Evolutionary conservation across 208 protist species (phyloP).

Genomic region (Trypanosoma boissoni): DNA sequence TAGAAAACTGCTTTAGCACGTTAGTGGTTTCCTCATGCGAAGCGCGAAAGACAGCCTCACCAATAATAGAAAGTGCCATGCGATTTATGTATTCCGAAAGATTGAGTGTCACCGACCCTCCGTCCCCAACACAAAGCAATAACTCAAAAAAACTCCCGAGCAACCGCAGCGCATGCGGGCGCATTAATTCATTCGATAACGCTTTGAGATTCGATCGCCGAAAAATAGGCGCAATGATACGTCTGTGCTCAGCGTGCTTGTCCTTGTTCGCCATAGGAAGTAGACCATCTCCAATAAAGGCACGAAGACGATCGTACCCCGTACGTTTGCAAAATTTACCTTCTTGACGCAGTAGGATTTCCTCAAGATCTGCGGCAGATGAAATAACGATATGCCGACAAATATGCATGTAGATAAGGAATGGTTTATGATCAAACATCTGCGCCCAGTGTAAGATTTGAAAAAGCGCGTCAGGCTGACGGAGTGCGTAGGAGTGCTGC

Average conservation of each 20-base stretch:
- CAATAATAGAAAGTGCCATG: constrained; percentile 48
- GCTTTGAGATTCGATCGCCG: constrained; percentile 36
- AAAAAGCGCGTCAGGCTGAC: constrained; percentile 39
- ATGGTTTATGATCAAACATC: constrained; percentile 44
- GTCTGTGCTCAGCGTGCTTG: constrained; percentile 41
- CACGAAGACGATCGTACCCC: constrained; percentile 56
- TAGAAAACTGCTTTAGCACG: constrained; percentile 39
- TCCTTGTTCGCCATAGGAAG: constrained; percentile 40
- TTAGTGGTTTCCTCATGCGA: constrained; percentile 32
- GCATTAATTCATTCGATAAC: constrained; percentile 41
- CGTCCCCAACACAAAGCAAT: constrained; percentile 25
- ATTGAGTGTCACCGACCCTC: constrained; percentile 30
- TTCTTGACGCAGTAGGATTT: constrained; percentile 42
- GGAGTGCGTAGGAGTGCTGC: constrained; percentile 54
- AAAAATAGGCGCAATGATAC: constrained; percentile 41
- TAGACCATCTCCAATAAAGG: constrained; percentile 45
- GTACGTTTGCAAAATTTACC: constrained; percentile 33
- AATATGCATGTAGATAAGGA: constrained; percentile 54
- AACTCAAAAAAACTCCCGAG: constrained; percentile 33
- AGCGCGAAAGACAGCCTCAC: constrained; percentile 48
- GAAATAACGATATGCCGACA: constrained; percentile 52
- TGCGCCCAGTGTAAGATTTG: constrained; percentile 37
- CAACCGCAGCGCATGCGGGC: constrained; percentile 38
- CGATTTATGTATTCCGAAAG: constrained; percentile 38
- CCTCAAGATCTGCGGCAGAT: constrained; percentile 40